Base-by-base conservation (phyloP, 2,329 filamentous ascomycete species). In the Monilinia polystroma region DNA sequence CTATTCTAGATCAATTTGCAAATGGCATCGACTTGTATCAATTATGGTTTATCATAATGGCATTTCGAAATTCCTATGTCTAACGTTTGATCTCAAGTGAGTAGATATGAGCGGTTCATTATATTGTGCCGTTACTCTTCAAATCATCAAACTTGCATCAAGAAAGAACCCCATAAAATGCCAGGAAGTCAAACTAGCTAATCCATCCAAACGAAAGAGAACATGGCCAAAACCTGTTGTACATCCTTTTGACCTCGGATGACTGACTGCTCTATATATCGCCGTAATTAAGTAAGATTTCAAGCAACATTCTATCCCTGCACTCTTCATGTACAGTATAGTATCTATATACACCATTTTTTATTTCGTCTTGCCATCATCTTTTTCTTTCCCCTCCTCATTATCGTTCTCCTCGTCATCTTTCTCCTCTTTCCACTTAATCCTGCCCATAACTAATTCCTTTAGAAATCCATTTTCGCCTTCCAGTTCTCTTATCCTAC, bases 391-490 rank as follows among this genome's bases (percentile, higher is more conserved):
- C 55, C 38, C 55, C 64, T 58, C 69, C 63, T 67, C 68, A 53
- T 76, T 74, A 67, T 71, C 71, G 43, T 67, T 74, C 43, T 75
- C 77, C 65, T 75, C 76, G 56, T 76, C 73, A 18, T 71, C 72
- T 23, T 72, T 72, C 45, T 77, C 72, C 66, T 78, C 76, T 45
- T 74, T 75, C 68, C 77, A 75, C 11, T 75, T 69, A 51, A 67
- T 67, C n/a, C 76, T 87, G 73, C 91, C 90, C 68, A 91, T 89
- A 52, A 94, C 85, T 52, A 92, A 81, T 76, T 90, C 89, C 82
- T 90, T 91, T 71, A 92, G 79, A 88, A 90, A 92, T 76, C 89
- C 87, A 79, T 92, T 92, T 80, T 92, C 90, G 74, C 88, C 89
- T 80, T 92, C 89, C 35, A 94, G 84, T 74, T 92, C 88, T 66